phyloP scores from a whole-genome alignment of 1,284 basidiomycete species.

The Ganoderma multipileum region DNA sequence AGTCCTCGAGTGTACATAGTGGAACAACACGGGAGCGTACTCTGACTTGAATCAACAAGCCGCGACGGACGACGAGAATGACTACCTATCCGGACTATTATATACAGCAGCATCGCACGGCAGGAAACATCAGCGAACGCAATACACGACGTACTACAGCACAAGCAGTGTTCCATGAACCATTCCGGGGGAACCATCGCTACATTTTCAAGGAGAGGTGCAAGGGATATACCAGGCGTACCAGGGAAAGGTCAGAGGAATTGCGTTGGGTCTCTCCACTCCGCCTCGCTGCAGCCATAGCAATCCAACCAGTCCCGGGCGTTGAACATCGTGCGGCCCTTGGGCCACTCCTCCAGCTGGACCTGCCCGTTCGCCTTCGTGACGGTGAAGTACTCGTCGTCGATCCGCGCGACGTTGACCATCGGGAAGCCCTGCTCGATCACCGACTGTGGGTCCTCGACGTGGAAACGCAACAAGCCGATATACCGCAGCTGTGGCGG shows the following conservation, averaged over 20 bases:
- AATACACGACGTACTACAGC: neutral
- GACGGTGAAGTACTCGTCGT: conserved; percentile 63
- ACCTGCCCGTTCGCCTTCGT: conserved; percentile 38
- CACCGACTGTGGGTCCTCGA: conserved; percentile 51
- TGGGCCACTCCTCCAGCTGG: conserved; percentile 56
- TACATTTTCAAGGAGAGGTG: neutral
- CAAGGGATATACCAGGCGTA: neutral
- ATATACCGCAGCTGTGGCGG: conserved; percentile 62
- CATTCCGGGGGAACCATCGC: neutral
- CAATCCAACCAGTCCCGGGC: conserved; percentile 68
- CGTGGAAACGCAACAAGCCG: conserved; percentile 54
- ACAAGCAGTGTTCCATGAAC: neutral
- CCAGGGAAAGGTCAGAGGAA: conserved; percentile 29
- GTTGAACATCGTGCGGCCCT: conserved; percentile 56
- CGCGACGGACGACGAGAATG: neutral
- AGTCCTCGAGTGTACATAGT: neutral
- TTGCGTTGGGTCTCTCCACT: conserved; percentile 40
- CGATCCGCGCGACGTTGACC: conserved; percentile 61
- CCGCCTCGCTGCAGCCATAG: conserved; percentile 40
- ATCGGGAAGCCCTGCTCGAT: conserved; percentile 66
- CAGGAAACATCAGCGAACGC: neutral
- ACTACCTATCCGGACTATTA: neutral
- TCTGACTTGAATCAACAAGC: neutral
- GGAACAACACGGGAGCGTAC: neutral
- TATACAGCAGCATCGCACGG: neutral